Base-by-base conservation (phyloP, 2,329 filamentous ascomycete genomes). In the Trichoderma harzianum region DNA sequence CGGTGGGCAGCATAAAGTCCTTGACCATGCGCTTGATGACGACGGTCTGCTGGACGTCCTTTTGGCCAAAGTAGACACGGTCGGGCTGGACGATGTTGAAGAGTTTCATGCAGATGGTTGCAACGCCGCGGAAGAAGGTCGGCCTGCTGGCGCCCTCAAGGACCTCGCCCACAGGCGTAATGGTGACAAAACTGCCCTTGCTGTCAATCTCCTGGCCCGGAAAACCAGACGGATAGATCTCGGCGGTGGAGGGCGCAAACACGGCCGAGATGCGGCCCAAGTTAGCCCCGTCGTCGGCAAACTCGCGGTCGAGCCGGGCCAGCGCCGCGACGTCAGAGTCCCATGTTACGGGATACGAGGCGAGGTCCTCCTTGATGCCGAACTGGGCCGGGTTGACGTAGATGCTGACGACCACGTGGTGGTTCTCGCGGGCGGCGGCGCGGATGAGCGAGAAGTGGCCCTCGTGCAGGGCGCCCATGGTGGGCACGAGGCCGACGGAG, bases 381-480 rank as follows among this genome's bases (percentile, higher is more conserved):
- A 99, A 99, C 82, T 99, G 96, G 1, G 96, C 96, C 5, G 96
- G 96, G 81, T 99, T 99, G 78, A 99, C 93, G 81, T 95, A 99
- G 76, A 98, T 91, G 79, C 92, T 94, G 70, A 99, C 93, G 73
- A 98, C 91, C 71, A 98, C 93, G 76, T 94, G 89, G 75, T 93
- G 92, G 83, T 94, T 96, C 77, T 97, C 93, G 62, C 86, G 85
- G 1, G 95, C 95, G 3, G 96, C 96, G 76, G 91, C 88, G 72
- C 93, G 92, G 77, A 97, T 92, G 26, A 99, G 88, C 4, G 93
- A 92, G 66, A 97, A 83, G 82, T 99, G 96, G 53, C 96, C 96
- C 70, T 90, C 88, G 82, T 99, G 96, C n/a, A 99, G 87, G 64
- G 96, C 96, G 74, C 96, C 96, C 96, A 99, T 98, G 36, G 96